phyloP scores from a whole-genome alignment of 2,329 filamentous ascomycete genomes.

The Cordyceps tenuipes region DNA sequence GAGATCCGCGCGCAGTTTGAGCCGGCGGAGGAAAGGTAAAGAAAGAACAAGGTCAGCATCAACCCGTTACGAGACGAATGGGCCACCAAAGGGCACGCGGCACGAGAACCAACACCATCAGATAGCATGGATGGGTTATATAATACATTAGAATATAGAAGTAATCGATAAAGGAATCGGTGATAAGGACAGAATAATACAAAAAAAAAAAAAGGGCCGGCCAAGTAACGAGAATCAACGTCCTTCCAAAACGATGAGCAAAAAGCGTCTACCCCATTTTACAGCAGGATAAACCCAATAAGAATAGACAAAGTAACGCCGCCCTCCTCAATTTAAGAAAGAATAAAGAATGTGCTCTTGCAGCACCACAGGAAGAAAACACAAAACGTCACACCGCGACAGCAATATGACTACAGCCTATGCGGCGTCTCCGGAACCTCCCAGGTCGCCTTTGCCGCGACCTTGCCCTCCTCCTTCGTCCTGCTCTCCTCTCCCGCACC shows the following conservation, averaged over 20 bases:
- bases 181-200: neutral
- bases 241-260: neutral
- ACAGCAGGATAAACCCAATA: neutral
- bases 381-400: neutral
- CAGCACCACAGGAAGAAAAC: neutral
- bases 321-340: neutral
- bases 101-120: too few relatives aligned
- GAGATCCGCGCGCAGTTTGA: constrained; percentile 29
- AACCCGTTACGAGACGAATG: neutral
- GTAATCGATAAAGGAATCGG: neutral
- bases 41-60: neutral
- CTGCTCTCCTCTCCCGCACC: neutral
- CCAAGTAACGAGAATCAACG: neutral
- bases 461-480: neutral
- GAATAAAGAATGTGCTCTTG: neutral
- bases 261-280: neutral
- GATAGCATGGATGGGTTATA: constrained; percentile 19
- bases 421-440: constrained; percentile 22
- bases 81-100: neutral
- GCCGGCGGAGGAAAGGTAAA: neutral
- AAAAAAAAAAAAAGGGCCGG: neutral
- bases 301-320: neutral
- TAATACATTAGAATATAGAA: constrained; percentile 15
- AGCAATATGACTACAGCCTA: neutral
- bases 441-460: neutral